Base-by-base conservation (phyloP, 148 eudicot genomes). In the Polygonum aviculare region DNA sequence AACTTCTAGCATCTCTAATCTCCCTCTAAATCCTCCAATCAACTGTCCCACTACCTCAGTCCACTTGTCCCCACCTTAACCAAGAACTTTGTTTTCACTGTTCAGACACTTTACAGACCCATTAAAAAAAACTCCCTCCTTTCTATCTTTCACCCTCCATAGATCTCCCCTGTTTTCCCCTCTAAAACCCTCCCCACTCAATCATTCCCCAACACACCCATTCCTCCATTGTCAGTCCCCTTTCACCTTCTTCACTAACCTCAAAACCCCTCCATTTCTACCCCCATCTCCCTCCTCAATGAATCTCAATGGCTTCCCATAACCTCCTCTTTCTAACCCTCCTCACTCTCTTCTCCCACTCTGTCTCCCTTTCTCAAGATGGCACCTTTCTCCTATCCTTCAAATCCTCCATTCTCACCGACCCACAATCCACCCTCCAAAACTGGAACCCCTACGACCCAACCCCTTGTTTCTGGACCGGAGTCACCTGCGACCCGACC, bases 391-490 rank as follows among this genome's bases (percentile, higher is more conserved):
- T 96, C 7, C 88, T 96, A 0, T 76, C 97, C 1, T 80, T 96
- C 82, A 93, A 82, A 31, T 90, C 88, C 89, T 81, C 91, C 19
- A 69, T 93, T 26, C 76, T 93, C 6, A 80, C 75, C 47, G 97
- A 96, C 86, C 99, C 98, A 3, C 72, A 88, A 70, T 84, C 88
- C 0, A 82, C 79, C 45, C 88, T 96, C 5, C 80, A 80, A 10
- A 79, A 86, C 62, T 96, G 99, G 99, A 78, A 86, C 69, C 86
- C 90, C 81, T 39, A 76, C 2, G 88, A 91, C 77, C 74, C 54
- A 3, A 84, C 78, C 12, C 98, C 99, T 0, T 96, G 99, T 69
- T 84, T 88, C 5, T 96, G 99, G 99, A 78, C 81, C 54, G 99
- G 99, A 75, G 83, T 96, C 49, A 79, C 82, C 11, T 96, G 98